Percentiles rank a stretch among this genome's conserved stretches.
phyloP scores from a whole-genome alignment of 2,329 filamentous ascomycete species.

The Fusarium tupiense region DNA sequence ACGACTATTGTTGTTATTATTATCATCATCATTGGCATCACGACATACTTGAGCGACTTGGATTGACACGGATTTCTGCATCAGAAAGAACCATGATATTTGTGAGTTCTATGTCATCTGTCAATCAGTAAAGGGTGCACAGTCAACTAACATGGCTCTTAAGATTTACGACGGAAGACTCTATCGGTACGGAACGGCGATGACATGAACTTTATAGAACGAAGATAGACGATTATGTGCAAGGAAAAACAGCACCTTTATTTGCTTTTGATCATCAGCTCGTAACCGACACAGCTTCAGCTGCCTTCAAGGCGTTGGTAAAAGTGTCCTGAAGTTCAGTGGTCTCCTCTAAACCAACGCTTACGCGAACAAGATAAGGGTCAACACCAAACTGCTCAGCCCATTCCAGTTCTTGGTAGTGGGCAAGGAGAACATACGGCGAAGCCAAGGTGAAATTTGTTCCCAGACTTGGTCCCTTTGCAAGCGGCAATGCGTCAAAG shows the following conservation, averaged over 20 bases:
- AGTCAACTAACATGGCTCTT: conserved; percentile 4
- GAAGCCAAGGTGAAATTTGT: conserved; percentile 96
- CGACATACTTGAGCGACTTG: background rate
- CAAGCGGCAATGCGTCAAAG: conserved; percentile 85
- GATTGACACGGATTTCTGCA: background rate
- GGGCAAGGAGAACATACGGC: conserved; percentile 90
- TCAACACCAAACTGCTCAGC: conserved; percentile 84
- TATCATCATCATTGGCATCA: background rate
- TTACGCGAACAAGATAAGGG: conserved; percentile 82
- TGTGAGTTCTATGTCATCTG: conserved; percentile 8
- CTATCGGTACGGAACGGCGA: background rate
- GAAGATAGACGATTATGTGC: conserved; percentile 1
- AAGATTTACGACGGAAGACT: background rate
- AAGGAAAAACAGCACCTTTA: conserved; percentile 5
- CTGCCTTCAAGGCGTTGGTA: conserved; percentile 73
- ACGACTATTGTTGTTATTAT: background rate
- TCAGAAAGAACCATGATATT: background rate
- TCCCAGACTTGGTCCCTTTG: conserved; percentile 93
- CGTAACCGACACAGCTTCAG: conserved; percentile 45
- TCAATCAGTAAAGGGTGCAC: background rate
- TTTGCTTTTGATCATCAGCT: background rate
- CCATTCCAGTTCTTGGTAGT: conserved; percentile 95
- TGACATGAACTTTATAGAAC: background rate
- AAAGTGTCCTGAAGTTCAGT: conserved; percentile 72
- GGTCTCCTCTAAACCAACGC: conserved; percentile 87